A percentile compares a stretch with the other conserved stretches of the same genome.
phyloP scores from a whole-genome alignment of 75 land plant species.

The Azolla pinnata region DNA sequence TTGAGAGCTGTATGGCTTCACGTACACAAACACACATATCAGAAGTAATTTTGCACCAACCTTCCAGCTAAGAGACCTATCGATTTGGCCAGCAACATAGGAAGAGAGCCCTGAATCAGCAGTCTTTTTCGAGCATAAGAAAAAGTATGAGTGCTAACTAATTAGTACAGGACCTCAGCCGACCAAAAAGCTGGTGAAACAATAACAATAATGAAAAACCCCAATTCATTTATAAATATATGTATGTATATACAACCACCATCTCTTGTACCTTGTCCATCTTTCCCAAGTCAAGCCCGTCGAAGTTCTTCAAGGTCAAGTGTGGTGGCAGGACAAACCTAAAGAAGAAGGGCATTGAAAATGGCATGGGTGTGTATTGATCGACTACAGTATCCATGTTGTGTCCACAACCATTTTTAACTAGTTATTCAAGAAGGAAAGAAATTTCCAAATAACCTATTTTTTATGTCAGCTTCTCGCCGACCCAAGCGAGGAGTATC shows the following conservation, averaged over 20 bases:
- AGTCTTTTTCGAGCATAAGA: no score
- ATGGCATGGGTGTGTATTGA: no score
- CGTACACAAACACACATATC: neutral
- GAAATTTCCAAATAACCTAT: conserved; percentile 33
- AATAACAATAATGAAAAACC: no score
- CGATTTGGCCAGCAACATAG: conserved; percentile 90
- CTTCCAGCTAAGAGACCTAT: conserved; percentile 91
- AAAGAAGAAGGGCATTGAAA: no score
- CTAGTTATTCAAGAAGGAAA: neutral
- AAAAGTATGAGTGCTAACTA: no score
- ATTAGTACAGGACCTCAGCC: no score
- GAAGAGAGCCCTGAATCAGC: conserved; percentile 89
- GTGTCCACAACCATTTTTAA: neutral
- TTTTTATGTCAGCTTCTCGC: conserved; percentile 83
- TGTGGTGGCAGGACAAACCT: conserved; percentile 76
- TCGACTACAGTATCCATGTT: neutral
- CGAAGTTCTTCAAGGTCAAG: conserved; percentile 91
- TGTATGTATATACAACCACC: no score
- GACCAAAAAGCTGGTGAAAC: no score
- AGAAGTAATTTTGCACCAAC: conserved; percentile 17
- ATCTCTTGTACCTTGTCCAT: conserved; percentile 75
- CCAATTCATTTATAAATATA: no score
- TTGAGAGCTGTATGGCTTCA: no score
- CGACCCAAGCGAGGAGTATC: conserved; percentile 81
- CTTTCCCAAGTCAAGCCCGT: conserved; percentile 83